Base-by-base conservation (phyloP, 345 rosid species). In the Eucalyptus grandis region DNA sequence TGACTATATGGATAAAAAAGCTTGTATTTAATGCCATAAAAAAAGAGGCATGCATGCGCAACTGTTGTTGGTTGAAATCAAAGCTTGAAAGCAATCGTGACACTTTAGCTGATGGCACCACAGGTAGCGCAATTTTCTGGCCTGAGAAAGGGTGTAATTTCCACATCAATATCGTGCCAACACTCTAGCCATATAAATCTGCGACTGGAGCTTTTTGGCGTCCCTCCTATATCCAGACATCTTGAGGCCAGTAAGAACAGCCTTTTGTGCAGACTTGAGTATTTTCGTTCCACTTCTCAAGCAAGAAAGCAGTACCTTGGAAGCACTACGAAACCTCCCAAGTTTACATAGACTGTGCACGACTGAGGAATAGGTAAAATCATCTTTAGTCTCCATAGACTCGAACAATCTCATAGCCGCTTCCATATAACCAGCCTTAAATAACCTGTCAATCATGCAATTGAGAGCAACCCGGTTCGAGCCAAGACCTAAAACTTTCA, bases 321-420 rank as follows among this genome's bases (percentile, higher is more conserved):
- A 94, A 40, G 99, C 99, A 89, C 87, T 91, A 85, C 56, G 94
- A 89, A 92, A 94, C 92, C 95, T 94, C 91, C 94, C 49, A 8
- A 91, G 95, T 92, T 94, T 95, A 91, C 98, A 97, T 88, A 98
- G 98, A 91, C 95, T 95, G 91, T 97, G 95, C 83, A 98, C 95
- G 89, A 97, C 89, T 27, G 95, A 93, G 53, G 99, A 91, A 91
- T 95, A 97, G 19, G 95, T 95, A 92, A 94, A 97, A 88, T 98
- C 94, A 92, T 98, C 98, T 92, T 92, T 95, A 81, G 87, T 91
- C 92, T 95, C 94, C 96, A 96, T 95, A 44, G 95, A 94, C 82
- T 96, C 92, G 80, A 92, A 95, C 88, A 93, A 86, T 88, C 91
- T 92, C 92, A 95, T 81, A 65, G 98, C 98, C 88, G 88, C 77